phyloP scores from a whole-genome alignment of 2,329 filamentous ascomycete genomes.

The Fusarium nygamai region DNA sequence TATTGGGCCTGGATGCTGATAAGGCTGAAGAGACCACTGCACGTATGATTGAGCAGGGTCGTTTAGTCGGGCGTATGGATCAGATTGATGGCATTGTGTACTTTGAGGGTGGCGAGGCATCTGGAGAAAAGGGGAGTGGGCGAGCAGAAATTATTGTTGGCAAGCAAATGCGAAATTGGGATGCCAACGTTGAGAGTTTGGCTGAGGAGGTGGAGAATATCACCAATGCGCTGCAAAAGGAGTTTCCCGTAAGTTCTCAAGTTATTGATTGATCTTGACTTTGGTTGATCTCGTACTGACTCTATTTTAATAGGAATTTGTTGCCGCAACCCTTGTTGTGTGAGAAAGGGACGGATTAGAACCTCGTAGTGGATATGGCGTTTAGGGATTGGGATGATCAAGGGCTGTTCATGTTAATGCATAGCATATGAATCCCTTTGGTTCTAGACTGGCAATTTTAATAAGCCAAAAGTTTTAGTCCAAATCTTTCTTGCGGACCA shows the following conservation, averaged over 20 bases:
- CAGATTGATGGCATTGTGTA: slow-evolving; percentile 90
- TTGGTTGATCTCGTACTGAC: slow-evolving; percentile 10
- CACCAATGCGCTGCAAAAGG: slow-evolving; percentile 80
- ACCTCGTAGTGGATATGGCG: slow-evolving; percentile 37
- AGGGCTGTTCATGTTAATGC: slow-evolving; percentile 29
- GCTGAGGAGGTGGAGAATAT: slow-evolving; percentile 91
- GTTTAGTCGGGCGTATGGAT: slow-evolving; percentile 88
- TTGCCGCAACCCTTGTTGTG: slow-evolving; percentile 61
- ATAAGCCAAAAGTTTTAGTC: slow-evolving; percentile 49
- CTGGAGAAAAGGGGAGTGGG: slow-evolving; percentile 74
- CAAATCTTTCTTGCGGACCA: slow-evolving; percentile 63
- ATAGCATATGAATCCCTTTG: slow-evolving; percentile 31
- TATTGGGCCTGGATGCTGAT: slow-evolving; percentile 81
- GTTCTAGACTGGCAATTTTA: slow-evolving; percentile 29
- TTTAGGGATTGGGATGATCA: slow-evolving; percentile 32
- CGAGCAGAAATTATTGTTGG: slow-evolving; percentile 71
- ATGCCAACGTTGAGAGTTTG: slow-evolving; percentile 84
- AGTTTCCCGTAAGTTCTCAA: slow-evolving; percentile 71
- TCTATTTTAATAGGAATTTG: slow-evolving; percentile 59
- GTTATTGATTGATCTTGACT: neutral
- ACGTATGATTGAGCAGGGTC: slow-evolving; percentile 94
- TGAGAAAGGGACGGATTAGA: slow-evolving; percentile 30
- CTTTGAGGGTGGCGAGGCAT: slow-evolving; percentile 81
- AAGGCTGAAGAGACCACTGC: slow-evolving; percentile 92
- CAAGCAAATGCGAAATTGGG: slow-evolving; percentile 85